Evolutionary conservation across 2,329 filamentous ascomycete genomes (phyloP), one percentile per base, ranked within the genome.

Genomic region (Verticillium longisporum): DNA sequence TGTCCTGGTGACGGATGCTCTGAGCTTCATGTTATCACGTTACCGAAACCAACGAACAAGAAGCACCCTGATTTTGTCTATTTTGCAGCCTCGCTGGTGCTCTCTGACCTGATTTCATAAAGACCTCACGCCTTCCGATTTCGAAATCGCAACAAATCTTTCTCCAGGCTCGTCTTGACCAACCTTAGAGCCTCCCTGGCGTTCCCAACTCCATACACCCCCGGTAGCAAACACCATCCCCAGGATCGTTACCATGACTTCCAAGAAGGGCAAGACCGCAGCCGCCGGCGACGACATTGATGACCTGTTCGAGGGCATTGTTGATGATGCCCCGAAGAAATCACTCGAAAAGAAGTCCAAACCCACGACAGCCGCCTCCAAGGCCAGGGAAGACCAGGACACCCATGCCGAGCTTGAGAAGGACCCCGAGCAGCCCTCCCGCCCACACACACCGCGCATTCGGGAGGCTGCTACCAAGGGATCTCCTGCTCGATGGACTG

Each of bases 371-470:
- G 76, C 81, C 60, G 73, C 78, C 60, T 74, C 79, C 66, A 83
- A 83, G 71, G 69, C 77, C 58, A 75, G 75, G 70, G 70, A 73
- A 67, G 83, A 88, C 68, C 83, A 91, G 68, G 92, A 97, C 72
- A 86, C 94, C 61, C 83, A 98, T 45, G 92, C 92, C 64, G 93
- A 97, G 68, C 85, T 98, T 63, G 91, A 96, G 73, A 88, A 88
- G 59, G 64, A 65, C 32, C 57, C 64, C 21, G 62, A 90, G 73
- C 81, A 88, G 70, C 83, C 90, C 36, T 87, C 87, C 65, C 87
- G 93, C 56, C 91, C 94, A 15, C 88, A 91, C 69, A 98, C 94
- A 1, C 95, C 94, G 45, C 89, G 91, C 67, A 74, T 86, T 71
- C 83, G 85, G 67, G 85, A 82, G 63, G 74, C 78, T 61, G 74